These are phyloP conservation scores for Punica granatum DNA, from an alignment of 345 rosid genomes.

Conservation along the genomic window DNA sequence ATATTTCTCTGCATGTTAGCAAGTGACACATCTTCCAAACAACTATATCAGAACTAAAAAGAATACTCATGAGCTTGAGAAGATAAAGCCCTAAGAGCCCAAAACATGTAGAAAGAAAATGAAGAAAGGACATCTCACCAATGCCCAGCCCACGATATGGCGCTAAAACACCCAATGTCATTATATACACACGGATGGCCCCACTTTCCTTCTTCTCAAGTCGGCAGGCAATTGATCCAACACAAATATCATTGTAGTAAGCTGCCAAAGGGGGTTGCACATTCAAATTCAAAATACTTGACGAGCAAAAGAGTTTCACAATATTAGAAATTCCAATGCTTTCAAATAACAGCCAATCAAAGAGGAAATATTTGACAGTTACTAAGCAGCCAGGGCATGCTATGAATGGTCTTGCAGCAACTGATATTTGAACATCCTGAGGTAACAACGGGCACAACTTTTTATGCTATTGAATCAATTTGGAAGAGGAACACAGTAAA, in stretches of 20 bases:
- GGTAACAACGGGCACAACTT: not conserved
- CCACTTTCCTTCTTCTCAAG: slow-evolving; percentile 92
- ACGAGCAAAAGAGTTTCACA: not conserved
- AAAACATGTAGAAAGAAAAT: not conserved
- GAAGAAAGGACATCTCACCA: slow-evolving; percentile 43
- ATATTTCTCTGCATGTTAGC: not conserved
- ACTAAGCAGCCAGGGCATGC: too few species aligned
- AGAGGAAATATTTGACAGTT: not conserved
- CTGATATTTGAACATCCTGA: not conserved
- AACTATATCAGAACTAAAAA: not conserved
- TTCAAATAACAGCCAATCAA: not conserved
- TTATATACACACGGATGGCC: slow-evolving; percentile 65
- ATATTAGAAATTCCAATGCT: not conserved
- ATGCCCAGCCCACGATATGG: slow-evolving; percentile 94
- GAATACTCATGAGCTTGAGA: not conserved
- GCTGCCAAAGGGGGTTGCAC: slow-evolving; percentile 32
- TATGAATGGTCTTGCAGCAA: not conserved
- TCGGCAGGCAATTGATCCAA: slow-evolving; percentile 93
- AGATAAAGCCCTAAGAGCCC: not conserved
- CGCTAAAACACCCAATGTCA: slow-evolving; percentile 96
- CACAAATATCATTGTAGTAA: slow-evolving; percentile 88
- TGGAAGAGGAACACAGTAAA: not conserved
- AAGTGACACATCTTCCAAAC: not conserved
- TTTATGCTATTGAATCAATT: not conserved
- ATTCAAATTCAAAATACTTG: not conserved